Percentiles rank a stretch among this genome's conserved stretches.
These are phyloP conservation scores for Royoungia palumana DNA, from an alignment of 768 basidiomycete genomes.

Conservation along the genomic window DNA sequence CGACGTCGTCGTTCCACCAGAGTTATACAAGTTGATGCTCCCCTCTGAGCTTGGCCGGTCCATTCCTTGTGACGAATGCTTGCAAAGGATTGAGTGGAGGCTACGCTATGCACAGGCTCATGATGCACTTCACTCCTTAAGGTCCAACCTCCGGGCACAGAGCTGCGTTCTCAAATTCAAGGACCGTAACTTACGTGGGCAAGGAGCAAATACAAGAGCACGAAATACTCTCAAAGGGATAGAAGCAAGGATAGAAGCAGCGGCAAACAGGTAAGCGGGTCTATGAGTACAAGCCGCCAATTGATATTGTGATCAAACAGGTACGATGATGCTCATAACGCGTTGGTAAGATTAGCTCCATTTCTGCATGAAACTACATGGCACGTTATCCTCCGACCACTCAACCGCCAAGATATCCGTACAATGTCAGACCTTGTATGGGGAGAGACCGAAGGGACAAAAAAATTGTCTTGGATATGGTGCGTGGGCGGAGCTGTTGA, in stretches of 20 bases:
- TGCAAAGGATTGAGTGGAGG: conserved; percentile 5
- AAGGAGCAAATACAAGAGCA: conserved; percentile 3
- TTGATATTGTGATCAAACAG: neutral
- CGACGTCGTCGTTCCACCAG: neutral
- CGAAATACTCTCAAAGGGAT: neutral
- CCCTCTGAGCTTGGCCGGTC: neutral
- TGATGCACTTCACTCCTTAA: conserved; percentile 22
- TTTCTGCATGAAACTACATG: neutral
- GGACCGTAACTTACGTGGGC: conserved; percentile 4
- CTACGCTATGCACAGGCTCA: conserved; percentile 7
- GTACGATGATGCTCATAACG: neutral
- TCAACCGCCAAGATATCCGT: neutral
- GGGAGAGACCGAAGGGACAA: conserved; percentile 4
- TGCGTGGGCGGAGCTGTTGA: neutral
- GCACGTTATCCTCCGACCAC: neutral
- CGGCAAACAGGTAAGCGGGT: neutral
- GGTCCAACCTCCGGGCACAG: conserved; percentile 10
- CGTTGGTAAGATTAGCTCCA: neutral
- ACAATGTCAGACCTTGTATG: neutral
- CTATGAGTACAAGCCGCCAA: neutral
- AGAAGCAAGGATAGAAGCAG: neutral
- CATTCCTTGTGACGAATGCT: neutral
- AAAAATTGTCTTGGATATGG: conserved; percentile 13
- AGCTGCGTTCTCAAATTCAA: conserved; percentile 1
- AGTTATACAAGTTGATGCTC: neutral